Conservation (phyloP, 1,139 yeast species). For the Debaryomyces singareniensis region DNA sequence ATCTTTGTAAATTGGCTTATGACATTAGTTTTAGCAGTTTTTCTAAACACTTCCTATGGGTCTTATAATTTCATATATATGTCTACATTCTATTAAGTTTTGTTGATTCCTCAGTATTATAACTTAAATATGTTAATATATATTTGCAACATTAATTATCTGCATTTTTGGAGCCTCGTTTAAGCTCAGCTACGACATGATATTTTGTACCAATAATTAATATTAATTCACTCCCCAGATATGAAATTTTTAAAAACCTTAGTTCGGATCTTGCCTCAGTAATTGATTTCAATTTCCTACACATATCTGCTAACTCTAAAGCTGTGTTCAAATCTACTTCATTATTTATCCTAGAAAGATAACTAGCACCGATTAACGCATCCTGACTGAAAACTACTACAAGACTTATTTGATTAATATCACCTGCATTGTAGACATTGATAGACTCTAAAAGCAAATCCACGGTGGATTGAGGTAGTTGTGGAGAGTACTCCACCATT, state of each 20-base stretch:
- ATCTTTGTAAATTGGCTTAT: slow-evolving; percentile 29
- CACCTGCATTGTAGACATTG: slow-evolving; percentile 1
- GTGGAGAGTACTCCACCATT: slow-evolving; percentile 2
- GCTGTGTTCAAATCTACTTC: background rate
- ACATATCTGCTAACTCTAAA: background rate
- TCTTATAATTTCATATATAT: background rate
- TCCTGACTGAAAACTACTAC: slow-evolving; percentile 1
- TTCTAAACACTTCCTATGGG: no score
- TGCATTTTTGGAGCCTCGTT: background rate
- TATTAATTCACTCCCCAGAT: slow-evolving; percentile 2
- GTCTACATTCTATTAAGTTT: no score
- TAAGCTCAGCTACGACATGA: slow-evolving; percentile 2
- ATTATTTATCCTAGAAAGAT: background rate
- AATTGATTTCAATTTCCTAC: background rate
- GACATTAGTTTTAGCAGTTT: slow-evolving; percentile 5
- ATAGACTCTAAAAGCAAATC: slow-evolving; percentile 3
- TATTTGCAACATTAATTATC: background rate
- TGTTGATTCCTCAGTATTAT: slow-evolving; percentile 1
- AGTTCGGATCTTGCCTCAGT: background rate
- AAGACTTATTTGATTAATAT: background rate
- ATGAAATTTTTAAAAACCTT: slow-evolving; percentile 2
- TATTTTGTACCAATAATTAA: slow-evolving; percentile 3
- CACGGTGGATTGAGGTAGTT: slow-evolving; percentile 4
- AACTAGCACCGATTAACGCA: background rate
- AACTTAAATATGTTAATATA: background rate